Evolutionary conservation across 768 basidiomycete species (phyloP), one percentile per base, ranked within the genome.

Genomic region (Leccinum truebloodii): DNA sequence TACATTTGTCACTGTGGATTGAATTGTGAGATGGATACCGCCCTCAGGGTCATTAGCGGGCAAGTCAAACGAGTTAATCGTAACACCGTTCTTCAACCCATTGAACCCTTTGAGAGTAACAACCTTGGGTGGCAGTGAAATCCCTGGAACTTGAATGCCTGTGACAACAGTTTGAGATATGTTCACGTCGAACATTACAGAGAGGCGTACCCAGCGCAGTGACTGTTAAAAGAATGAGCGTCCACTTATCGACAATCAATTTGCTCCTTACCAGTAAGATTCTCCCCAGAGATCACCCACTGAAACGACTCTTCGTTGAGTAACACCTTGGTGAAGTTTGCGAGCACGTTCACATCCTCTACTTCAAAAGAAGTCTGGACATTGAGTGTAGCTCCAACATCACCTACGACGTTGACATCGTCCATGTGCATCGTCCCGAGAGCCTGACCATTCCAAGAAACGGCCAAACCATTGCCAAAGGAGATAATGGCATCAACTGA

Each of bases 71-170:
- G 83, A 80, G 26, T 85, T 73, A 60, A 91, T 87, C 26, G 71
- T 73, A 20, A 91, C 87, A 13, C 85, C 85, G 46, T 78, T 78
- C 73, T 85, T 79, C 39, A 91, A 73, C 24, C 85, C 84, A 68
- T 90, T 86, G 76, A 91, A 86, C 13, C 88, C 89, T 63, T 86
- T 86, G 44, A 91, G 73, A 5, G 83, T 81, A 10, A 91, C 83
- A 7, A 71, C 75, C 75, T 89, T 88, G 44, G 79, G 74, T 3
- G 82, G 67, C 48, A 88, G 78, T 3, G 75, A 71, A 59, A 91
- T 83, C 1, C 81, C 83, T 34, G 83, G 63, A 32, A 89, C 84
- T 22, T 77, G 74, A 61, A 89, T 85, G 26, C 86, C 86, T 85
- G 59, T 16, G 55, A 20, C 14, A 54, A 32, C 14, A 24, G 54